Base-by-base conservation (phyloP, 2,329 filamentous ascomycete genomes). In the Colletotrichum sp. region DNA sequence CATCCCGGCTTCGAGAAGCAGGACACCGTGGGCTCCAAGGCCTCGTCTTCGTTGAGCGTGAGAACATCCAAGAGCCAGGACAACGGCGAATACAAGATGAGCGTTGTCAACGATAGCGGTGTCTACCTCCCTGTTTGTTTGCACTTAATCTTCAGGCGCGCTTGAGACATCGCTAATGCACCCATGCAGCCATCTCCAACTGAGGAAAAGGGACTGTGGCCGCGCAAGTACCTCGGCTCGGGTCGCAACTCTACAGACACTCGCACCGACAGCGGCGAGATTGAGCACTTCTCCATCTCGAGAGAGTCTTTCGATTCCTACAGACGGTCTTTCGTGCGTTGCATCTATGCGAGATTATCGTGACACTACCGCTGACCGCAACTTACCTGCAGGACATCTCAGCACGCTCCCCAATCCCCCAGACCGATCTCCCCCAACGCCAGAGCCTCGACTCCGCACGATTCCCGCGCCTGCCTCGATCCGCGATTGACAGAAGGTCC, bases 221-320 rank as follows among this genome's bases (percentile, higher is more conserved):
- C 89, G 30, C 88, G 88, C 79, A 87, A 88, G 77, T 88, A 89
- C 77, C 84, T 91, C 72, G 52, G 68, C 39, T 82, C 85, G 15
- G 89, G 90, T 12, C 87, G 90, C 72, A 87, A 86, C 59, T 92
- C 91, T 7, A 89, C 87, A 79, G 89, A 91, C 78, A 90, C 87
- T 36, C 86, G 86, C 72, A 86, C 82, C 71, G 92, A 90, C 82
- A 91, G 94, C 80, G 92, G 93, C 80, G 95, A 98, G 77, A 96
- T 96, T 80, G 96, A 99, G 83, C 96, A 94, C 16, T 99, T 99
- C 84, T 95, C 94, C 78, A 99, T 99, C 83, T 98, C 96, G 49
- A 92, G 96, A 81, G 97, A 99, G 86, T 98, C 96, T 3, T 99
- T 99, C 82, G 97, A 99, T 84, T 98, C 96, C 5, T 99, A 99